These are phyloP conservation scores for Picochlorum sp. DNA, from an alignment of 139 green algal genomes.

Conservation along the genomic window DNA sequence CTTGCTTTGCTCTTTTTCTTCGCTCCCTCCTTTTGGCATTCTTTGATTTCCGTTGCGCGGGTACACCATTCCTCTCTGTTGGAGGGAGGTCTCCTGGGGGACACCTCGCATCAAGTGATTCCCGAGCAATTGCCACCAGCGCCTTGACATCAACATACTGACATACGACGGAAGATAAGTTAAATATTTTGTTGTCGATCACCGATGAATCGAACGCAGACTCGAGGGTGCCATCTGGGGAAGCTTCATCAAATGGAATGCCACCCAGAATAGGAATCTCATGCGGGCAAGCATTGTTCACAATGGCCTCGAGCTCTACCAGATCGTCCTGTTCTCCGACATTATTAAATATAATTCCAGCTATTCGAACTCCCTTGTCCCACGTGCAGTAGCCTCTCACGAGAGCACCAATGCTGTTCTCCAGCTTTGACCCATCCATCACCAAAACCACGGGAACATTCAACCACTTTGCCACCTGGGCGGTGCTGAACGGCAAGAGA, in stretches of 20 bases:
- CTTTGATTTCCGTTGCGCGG: no score
- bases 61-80: no score
- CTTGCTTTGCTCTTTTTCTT: no score
- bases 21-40: no score
- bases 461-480: conserved; percentile 74
- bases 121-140: conserved; percentile 39
- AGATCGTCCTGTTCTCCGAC: conserved; percentile 39
- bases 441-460: conserved; percentile 74
- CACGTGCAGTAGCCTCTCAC: conserved; percentile 39
- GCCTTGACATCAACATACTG: conserved; percentile 49
- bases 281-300: conserved; percentile 34
- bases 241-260: conserved; percentile 44
- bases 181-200: conserved; percentile 5
- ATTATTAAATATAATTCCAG: conserved; percentile 79
- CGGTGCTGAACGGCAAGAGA: conserved; percentile 50
- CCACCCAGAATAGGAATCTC: conserved; percentile 51
- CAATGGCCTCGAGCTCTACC: conserved; percentile 38
- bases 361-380: conserved; percentile 52
- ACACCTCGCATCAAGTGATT: neutral
- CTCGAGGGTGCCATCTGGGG: conserved; percentile 45
- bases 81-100: no score
- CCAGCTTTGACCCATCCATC: conserved; percentile 58
- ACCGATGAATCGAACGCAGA: conserved; percentile 37
- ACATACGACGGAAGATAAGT: conserved; percentile 39
- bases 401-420: conserved; percentile 42